Evolutionary conservation across 164 flowering plant genomes (phyloP), one percentile per base, ranked within the genome.

Genomic region (Paratinospora sagittata): DNA sequence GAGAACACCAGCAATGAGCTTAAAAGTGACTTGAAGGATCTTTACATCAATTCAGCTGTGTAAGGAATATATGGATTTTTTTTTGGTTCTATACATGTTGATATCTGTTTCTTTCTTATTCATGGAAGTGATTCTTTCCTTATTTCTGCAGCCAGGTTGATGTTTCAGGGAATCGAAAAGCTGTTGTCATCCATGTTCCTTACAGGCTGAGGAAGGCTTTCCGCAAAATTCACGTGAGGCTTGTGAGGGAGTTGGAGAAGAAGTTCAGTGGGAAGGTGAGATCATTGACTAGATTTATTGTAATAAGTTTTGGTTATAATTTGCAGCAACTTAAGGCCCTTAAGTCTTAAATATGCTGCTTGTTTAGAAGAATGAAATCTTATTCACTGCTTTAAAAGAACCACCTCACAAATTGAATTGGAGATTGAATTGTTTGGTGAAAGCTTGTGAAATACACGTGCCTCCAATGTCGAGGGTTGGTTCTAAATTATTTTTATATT

Each of bases 161-260:
- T 87, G 89, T 91, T 43, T 77, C 92, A 78, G 90, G 93, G 33
- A 81, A 81, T 74, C 77, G 86, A 27, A 91, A 88, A 78, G 96
- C 98, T 63, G 84, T 93, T 71, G 92, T 93, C 41, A 78, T 93
- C 74, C 89, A 90, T 81, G 85, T 87, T 21, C 98, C 98, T 2
- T 91, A 84, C 82, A 80, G 98, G 69, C 77, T 93, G 74, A 82
- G 96, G 78, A 93, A 91, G 78, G 84, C 89, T 69, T 93, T 76
- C 81, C 85, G 91, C 62, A 93, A 93, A 80, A 84, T 91, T 75
- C 97, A 93, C 76, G 81, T 85, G 61, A 84, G 82, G 82, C 95
- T 93, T 73, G 97, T 91, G 36, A 84, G 97, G 61, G 98, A 93
- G 80, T 86, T 91, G 21, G 98, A 93, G 80, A 93, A 93, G 87